These are phyloP conservation scores for Debaryomyces fabryi DNA, from an alignment of 1,139 yeast genomes.

Conservation along the genomic window DNA sequence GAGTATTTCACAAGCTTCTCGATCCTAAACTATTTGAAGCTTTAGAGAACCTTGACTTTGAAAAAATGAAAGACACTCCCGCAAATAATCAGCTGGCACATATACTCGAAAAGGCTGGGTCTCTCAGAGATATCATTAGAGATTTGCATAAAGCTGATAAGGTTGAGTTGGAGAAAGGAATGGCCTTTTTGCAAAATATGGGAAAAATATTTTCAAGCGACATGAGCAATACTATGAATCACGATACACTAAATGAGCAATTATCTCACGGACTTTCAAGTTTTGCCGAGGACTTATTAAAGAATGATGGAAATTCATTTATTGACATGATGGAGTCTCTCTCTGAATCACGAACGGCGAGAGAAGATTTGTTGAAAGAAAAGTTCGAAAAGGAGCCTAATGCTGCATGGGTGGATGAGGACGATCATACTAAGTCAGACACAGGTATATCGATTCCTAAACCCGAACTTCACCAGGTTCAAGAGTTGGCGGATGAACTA, in stretches of 20 bases:
- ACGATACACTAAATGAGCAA: conserved; percentile 19
- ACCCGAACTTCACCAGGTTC: conserved; percentile 1
- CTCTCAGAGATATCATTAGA: conserved; percentile 31
- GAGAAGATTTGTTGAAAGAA: conserved; percentile 43
- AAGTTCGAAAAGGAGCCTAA: conserved; percentile 10
- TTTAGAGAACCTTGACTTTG: conserved; percentile 25
- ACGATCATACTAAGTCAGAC: conserved; percentile 15
- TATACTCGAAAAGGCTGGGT: conserved; percentile 31
- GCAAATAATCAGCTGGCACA: conserved; percentile 23
- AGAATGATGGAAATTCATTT: conserved; percentile 74
- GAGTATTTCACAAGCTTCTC: conserved; percentile 27
- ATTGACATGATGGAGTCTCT: conserved; percentile 77
- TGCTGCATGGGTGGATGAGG: conserved; percentile 29
- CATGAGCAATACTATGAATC: conserved; percentile 13
- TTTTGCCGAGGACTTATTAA: conserved; percentile 76
- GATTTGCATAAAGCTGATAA: conserved; percentile 33
- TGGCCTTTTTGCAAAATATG: conserved; percentile 32
- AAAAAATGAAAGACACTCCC: conserved; percentile 28
- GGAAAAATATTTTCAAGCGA: conserved; percentile 24
- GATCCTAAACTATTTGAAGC: conserved; percentile 37
- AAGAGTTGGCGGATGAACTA: not conserved
- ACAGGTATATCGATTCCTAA: not conserved
- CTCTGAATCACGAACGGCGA: conserved; percentile 57
- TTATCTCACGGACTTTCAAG: conserved; percentile 48
- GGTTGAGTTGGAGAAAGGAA: conserved; percentile 31